Evolutionary conservation across 805 yeast species (phyloP).

Genomic region (Nakazawaea laoshanensis): DNA sequence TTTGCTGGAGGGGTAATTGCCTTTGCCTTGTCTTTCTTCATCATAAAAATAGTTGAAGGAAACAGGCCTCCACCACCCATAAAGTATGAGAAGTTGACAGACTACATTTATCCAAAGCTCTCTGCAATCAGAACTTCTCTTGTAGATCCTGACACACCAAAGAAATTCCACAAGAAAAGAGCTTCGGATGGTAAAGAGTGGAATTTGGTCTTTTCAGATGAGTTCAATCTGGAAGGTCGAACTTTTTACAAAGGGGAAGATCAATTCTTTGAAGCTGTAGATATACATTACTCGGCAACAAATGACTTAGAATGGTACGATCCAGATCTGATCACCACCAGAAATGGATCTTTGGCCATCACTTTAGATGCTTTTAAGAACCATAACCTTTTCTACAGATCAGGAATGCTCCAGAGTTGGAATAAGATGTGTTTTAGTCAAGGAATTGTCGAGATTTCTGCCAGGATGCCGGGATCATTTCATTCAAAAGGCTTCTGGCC

Average conservation of each 20-base stretch:
- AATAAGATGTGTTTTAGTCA: slow-evolving; percentile 74
- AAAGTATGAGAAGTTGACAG: slow-evolving; percentile 33
- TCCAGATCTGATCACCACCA: slow-evolving; percentile 71
- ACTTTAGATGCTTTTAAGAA: slow-evolving; percentile 67
- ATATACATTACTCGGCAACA: slow-evolving; percentile 72
- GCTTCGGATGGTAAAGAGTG: slow-evolving; percentile 50
- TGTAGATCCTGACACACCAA: slow-evolving; percentile 60
- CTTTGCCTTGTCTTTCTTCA: not conserved
- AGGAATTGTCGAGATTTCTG: slow-evolving; percentile 64
- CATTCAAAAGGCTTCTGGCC: slow-evolving; percentile 78
- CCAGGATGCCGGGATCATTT: slow-evolving; percentile 66
- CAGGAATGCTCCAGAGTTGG: slow-evolving; percentile 88
- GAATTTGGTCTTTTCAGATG: slow-evolving; percentile 74
- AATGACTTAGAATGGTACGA: slow-evolving; percentile 81
- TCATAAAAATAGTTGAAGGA: not conserved
- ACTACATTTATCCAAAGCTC: slow-evolving; percentile 41
- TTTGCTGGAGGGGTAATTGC: slow-evolving; percentile 1
- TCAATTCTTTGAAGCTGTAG: slow-evolving; percentile 73
- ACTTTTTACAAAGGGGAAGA: slow-evolving; percentile 77
- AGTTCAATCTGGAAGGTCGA: slow-evolving; percentile 74
- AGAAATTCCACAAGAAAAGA: slow-evolving; percentile 31
- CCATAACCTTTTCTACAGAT: slow-evolving; percentile 65
- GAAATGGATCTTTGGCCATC: slow-evolving; percentile 53
- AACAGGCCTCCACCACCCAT: slow-evolving; percentile 14
- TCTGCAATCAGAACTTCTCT: slow-evolving; percentile 43